Evolutionary conservation across 2,329 filamentous ascomycete genomes (phyloP).

Genomic region (Coleophoma cylindrospora): DNA sequence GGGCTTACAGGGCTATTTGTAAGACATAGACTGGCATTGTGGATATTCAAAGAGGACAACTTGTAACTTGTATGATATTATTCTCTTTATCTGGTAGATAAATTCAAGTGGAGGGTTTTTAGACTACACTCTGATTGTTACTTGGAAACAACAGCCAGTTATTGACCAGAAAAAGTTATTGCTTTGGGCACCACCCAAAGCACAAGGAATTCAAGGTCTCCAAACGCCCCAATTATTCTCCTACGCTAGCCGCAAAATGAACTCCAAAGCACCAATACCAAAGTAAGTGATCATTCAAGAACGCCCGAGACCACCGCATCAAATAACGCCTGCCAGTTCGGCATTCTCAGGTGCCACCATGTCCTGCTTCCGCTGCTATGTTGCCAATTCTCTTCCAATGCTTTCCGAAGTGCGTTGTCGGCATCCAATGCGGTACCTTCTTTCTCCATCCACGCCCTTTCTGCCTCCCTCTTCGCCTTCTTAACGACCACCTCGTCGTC

Average conservation of each 20-base stretch:
- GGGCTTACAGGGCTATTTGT: conserved; percentile 82
- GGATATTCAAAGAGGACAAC: conserved; percentile 92
- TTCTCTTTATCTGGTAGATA: too few relatives aligned
- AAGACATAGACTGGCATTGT: conserved; percentile 77
- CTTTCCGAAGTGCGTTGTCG: conserved; percentile 51
- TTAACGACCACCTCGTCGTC: conserved; percentile 65
- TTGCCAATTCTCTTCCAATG: conserved; percentile 45
- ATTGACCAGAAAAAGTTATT: too few relatives aligned
- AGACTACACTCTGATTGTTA: too few relatives aligned
- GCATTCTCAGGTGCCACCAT: conserved; percentile 18
- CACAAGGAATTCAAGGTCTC: too few relatives aligned
- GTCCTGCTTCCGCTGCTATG: conserved; percentile 5
- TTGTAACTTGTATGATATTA: conserved; percentile 24
- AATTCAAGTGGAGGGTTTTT: too few relatives aligned
- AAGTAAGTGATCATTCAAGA: conserved; percentile 19
- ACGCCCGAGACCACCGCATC: conserved; percentile 25
- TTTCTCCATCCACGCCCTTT: conserved; percentile 63
- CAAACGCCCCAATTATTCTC: too few relatives aligned
- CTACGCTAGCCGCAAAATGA: neutral
- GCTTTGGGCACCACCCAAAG: too few relatives aligned
- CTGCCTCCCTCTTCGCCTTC: conserved; percentile 65
- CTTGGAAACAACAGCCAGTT: too few relatives aligned
- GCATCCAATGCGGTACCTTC: conserved; percentile 53
- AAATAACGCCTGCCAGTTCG: conserved; percentile 22
- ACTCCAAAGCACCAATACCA: neutral